Percentiles rank a stretch among this genome's conserved stretches.
These are phyloP conservation scores for Juglanconis oblonga DNA, from an alignment of 2,329 filamentous ascomycete genomes.

Conservation along the genomic window DNA sequence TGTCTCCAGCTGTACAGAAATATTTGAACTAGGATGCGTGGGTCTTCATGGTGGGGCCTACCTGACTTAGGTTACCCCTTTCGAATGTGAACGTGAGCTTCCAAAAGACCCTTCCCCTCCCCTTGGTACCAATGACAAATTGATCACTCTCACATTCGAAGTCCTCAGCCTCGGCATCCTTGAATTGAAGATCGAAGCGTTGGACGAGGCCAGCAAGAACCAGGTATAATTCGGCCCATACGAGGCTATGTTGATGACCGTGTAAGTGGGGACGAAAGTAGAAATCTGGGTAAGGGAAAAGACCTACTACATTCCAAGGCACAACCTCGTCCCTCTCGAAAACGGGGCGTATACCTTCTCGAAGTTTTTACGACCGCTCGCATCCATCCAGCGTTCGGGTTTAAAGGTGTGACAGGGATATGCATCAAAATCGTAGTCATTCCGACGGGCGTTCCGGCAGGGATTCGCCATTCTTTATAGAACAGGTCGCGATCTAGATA, in stretches of 20 bases:
- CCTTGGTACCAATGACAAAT: neutral
- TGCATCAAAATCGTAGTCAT: slow-evolving; percentile 26
- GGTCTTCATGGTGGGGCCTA: too few relatives aligned
- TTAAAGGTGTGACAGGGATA: too few relatives aligned
- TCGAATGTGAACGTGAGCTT: too few relatives aligned
- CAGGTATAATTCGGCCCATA: slow-evolving; percentile 24
- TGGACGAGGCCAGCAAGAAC: slow-evolving; percentile 21
- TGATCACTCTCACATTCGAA: neutral
- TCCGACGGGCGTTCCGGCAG: slow-evolving; percentile 25
- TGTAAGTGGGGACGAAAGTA: neutral
- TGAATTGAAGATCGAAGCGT: slow-evolving; percentile 22
- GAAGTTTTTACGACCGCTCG: slow-evolving; percentile 7
- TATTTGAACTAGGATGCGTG: too few relatives aligned
- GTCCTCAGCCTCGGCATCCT: neutral
- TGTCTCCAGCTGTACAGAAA: too few relatives aligned
- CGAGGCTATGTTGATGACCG: slow-evolving; percentile 11
- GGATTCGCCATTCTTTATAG: slow-evolving; percentile 24
- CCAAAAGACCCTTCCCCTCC: too few relatives aligned
- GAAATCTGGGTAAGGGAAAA: neutral
- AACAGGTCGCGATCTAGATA: slow-evolving; percentile 29
- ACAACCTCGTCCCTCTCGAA: slow-evolving; percentile 22
- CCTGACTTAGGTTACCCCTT: too few relatives aligned
- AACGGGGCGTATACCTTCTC: slow-evolving; percentile 21
- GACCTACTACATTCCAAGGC: slow-evolving; percentile 23
- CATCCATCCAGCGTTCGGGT: slow-evolving; percentile 8